Conservation (phyloP, 352 stramenopile species). For the Phytophthora chlamydospora region DNA sequence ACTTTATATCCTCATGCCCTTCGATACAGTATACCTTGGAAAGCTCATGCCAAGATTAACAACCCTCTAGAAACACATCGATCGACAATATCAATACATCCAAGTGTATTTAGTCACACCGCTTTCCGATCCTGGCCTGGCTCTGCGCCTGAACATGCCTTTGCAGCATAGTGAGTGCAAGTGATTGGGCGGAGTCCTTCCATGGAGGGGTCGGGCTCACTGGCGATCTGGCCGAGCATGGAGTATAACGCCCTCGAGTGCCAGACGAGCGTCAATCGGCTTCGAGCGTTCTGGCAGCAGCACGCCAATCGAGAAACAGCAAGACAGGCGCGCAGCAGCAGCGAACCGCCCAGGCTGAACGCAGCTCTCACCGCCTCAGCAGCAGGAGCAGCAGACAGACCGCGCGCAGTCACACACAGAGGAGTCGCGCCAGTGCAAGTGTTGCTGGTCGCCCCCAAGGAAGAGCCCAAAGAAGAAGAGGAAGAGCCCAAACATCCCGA, state of each 20-base stretch:
- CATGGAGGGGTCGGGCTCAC: conserved; percentile 5
- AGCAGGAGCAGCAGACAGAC: conserved; percentile 17
- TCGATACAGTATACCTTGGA: too few relatives aligned
- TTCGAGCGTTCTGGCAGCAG: conserved; percentile 21
- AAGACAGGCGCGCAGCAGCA: conserved; percentile 33
- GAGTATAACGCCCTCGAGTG: conserved; percentile 19
- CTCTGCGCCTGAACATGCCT: background rate
- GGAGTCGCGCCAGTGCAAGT: conserved; percentile 23
- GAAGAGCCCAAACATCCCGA: conserved; percentile 3
- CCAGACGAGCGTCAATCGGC: conserved; percentile 2
- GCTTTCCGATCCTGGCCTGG: too few relatives aligned
- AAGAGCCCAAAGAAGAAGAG: conserved; percentile 9
- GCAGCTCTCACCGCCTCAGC: background rate
- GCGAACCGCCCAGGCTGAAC: conserved; percentile 31
- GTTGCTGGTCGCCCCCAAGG: conserved; percentile 13
- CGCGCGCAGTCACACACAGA: conserved; percentile 15
- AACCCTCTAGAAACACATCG: too few relatives aligned
- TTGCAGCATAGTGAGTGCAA: conserved; percentile 24
- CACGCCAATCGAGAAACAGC: conserved; percentile 23
- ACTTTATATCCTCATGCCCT: too few relatives aligned
- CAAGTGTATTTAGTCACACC: too few relatives aligned
- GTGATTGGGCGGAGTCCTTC: conserved; percentile 4
- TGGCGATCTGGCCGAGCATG: conserved; percentile 13
- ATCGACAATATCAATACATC: too few relatives aligned
- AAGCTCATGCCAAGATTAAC: too few relatives aligned